Evolutionary conservation across 2,329 filamentous ascomycete genomes (phyloP).

Genomic region (Xylaria sp.): DNA sequence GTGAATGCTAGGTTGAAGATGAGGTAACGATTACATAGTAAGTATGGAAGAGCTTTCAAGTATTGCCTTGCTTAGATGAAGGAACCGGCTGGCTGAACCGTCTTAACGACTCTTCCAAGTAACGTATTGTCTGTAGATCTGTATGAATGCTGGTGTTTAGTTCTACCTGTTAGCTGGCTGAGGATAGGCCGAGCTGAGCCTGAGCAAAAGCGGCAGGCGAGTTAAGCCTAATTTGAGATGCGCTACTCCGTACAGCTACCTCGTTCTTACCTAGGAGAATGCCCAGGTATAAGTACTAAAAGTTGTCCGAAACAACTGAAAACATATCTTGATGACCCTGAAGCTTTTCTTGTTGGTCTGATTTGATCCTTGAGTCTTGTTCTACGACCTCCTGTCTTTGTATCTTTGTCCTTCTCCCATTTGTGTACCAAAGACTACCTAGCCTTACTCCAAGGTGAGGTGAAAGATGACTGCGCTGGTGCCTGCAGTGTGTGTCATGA

Average conservation of each 20-base stretch:
- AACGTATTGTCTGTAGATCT: neutral
- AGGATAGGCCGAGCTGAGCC: slow-evolving; percentile 18
- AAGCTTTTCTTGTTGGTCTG: neutral
- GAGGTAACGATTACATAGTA: neutral
- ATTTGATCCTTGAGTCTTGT: neutral
- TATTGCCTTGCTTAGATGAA: neutral
- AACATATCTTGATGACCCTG: neutral
- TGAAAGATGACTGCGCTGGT: slow-evolving; percentile 31
- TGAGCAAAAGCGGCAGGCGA: slow-evolving; percentile 26
- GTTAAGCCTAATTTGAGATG: neutral
- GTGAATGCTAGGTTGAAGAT: neutral
- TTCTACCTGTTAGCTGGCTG: neutral
- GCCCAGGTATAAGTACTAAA: neutral
- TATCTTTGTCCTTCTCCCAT: neutral
- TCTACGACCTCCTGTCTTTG: neutral
- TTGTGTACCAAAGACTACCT: neutral
- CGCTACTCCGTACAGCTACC: neutral
- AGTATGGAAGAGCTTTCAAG: neutral
- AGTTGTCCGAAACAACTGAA: neutral
- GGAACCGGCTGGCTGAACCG: neutral
- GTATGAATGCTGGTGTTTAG: neutral
- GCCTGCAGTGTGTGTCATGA: slow-evolving; percentile 34
- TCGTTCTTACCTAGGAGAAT: no score
- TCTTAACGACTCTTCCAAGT: neutral
- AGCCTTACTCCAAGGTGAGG: neutral